Evolutionary conservation across 371 early-diverging fungal genomes (phyloP).

Genomic region (Mucor racemosus): DNA sequence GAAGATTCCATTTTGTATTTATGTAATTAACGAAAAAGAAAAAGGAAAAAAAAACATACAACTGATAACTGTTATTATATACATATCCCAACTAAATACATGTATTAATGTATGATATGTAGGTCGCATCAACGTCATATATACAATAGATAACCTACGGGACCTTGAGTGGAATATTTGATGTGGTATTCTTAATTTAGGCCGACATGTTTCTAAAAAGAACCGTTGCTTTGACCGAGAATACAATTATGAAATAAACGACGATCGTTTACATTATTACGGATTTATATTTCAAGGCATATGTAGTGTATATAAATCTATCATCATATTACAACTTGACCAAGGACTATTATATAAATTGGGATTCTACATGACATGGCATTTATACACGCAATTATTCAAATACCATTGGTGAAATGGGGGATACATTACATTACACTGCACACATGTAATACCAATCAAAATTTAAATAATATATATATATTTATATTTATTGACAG

Average conservation of each 20-base stretch:
- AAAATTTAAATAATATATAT: background rate
- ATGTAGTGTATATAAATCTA: background rate
- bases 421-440: background rate
- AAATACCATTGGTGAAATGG: background rate
- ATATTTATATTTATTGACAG: background rate
- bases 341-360: background rate
- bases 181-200: background rate
- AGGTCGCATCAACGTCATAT: constrained; percentile 11
- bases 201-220: background rate
- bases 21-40: background rate
- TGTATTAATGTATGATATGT: background rate
- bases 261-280: background rate
- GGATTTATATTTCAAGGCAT: too few species aligned
- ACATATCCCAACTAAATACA: background rate
- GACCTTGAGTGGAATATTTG: background rate
- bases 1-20: background rate
- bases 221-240: constrained; percentile 1
- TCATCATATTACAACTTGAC: background rate
- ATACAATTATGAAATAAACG: constrained; percentile 12
- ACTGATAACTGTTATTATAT: background rate
- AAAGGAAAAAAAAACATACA: background rate
- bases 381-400: background rate
- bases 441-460: background rate
- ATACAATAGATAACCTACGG: background rate
- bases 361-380: background rate